Conservation (phyloP, 2,329 filamentous ascomycete species). For the Cryphonectria parasitica region DNA sequence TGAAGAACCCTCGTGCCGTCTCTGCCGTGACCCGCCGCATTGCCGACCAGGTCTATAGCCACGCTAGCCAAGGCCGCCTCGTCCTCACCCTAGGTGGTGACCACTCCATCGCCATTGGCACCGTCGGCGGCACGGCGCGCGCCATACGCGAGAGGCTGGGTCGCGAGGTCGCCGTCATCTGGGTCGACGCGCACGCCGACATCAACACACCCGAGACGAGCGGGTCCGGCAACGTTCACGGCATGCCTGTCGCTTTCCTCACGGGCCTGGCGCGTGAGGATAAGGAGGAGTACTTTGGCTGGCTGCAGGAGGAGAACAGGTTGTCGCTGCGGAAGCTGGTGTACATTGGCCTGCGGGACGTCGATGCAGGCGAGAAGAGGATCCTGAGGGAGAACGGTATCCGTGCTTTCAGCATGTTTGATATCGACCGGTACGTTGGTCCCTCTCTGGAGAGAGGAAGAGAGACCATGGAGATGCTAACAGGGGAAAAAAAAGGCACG, state of each 20-base stretch:
- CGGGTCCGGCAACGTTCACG: constrained; percentile 91
- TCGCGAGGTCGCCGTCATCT: constrained; percentile 90
- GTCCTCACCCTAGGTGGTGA: constrained; percentile 94
- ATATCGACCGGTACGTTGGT: constrained; percentile 79
- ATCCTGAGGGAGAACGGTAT: constrained; percentile 87
- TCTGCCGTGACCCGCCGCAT: constrained; percentile 83
- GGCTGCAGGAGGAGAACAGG: constrained; percentile 75
- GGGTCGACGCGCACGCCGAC: constrained; percentile 97
- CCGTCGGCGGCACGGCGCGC: constrained; percentile 83
- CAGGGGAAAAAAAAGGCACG: constrained; percentile 60
- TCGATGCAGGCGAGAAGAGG: constrained; percentile 92
- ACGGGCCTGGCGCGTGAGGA: constrained; percentile 82
- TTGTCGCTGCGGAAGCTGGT: constrained; percentile 82
- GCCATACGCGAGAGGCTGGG: constrained; percentile 81
- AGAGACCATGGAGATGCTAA: neutral
- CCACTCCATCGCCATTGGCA: constrained; percentile 95
- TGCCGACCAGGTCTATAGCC: constrained; percentile 82
- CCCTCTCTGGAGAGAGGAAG: neutral
- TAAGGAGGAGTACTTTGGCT: constrained; percentile 82
- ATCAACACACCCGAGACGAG: constrained; percentile 96
- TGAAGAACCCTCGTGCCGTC: constrained; percentile 91
- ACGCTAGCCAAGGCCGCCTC: constrained; percentile 81
- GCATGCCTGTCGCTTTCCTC: constrained; percentile 94
- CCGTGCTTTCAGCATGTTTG: constrained; percentile 98
- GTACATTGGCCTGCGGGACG: constrained; percentile 93